Conservation (phyloP, 495 filamentous ascomycete species). For the Aspergillus hancockii region DNA sequence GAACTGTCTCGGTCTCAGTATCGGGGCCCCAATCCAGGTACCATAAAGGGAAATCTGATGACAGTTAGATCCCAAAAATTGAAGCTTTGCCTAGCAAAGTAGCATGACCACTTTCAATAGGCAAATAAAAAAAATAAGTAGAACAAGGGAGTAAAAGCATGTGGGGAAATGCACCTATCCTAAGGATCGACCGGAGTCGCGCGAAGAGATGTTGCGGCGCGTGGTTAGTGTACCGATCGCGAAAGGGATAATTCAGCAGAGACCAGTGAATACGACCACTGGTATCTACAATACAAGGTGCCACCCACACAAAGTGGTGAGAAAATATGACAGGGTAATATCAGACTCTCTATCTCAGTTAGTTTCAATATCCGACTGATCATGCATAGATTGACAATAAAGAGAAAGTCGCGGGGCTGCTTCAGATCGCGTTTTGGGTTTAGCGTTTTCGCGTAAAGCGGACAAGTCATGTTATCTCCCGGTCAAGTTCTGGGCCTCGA, state of each 20-base stretch:
- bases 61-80: neutral
- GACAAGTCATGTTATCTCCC: neutral
- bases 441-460: constrained; percentile 24
- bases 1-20: constrained; percentile 10
- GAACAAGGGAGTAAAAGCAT: constrained; percentile 14
- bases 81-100: neutral
- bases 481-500: neutral
- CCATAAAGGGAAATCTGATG: constrained; percentile 12
- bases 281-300: neutral
- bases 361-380: neutral
- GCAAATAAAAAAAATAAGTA: constrained; percentile 9
- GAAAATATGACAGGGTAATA: neutral
- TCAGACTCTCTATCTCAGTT: neutral
- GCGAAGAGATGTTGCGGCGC: constrained; percentile 42
- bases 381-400: neutral
- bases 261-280: neutral
- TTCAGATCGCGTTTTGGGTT: constrained; percentile 27
- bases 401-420: constrained; percentile 33
- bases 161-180: constrained; percentile 32
- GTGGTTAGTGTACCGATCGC: constrained; percentile 33
- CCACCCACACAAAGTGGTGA: neutral
- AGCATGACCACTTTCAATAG: constrained; percentile 15
- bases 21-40: constrained; percentile 16
- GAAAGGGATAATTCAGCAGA: constrained; percentile 16
- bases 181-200: constrained; percentile 25